Base-by-base conservation (phyloP, 257 asterid genomes). In the Penstemon davidsonii region DNA sequence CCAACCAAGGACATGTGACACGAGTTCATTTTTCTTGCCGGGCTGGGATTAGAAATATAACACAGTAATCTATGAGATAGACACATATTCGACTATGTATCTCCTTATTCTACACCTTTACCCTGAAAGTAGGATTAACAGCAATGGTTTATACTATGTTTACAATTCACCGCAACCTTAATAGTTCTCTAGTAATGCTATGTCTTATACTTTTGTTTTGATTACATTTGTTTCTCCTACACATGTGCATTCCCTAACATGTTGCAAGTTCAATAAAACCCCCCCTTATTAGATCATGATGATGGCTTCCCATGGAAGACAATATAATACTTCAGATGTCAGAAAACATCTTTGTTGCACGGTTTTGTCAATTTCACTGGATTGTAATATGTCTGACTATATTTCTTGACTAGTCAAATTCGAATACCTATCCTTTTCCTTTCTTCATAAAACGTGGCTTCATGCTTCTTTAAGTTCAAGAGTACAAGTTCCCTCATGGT, bases 321-420 rank as follows among this genome's bases (percentile, higher is more conserved):
- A 51, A 9, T 42, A 41, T 13, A 59, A 55, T 7, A 47, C 46
- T 58, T 62, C 57, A 38, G 58, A 6, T 47, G 52, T 19, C 10
- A 15, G 18, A 15, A 15, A 15, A 15, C 18, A 15, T 15, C 18
- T 15, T 15, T 15, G 18, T 66, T 42, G 71, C 45, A 45, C 50
- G 4, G 18, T 37, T 57, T 57, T 8, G 15, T 70, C 55, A 69
- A 58, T 54, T 45, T 69, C 46, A 58, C 40, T 61, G 36, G 62
- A 64, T 58, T 64, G 65, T 66, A 68, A 53, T 42, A 8, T 37
- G 13, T 8, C 3, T 42, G 57, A 9, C 57, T 10, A 7, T 55
- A n/a, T 65, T 70, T 50, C 66, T 59, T 46, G 56, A 55, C 38
- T 40, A 50, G 60, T 38, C 55, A 62, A 58, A 66, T 70, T 47